Base-by-base conservation (phyloP, 129 eudicot species). In the Chrysanthemum seticuspe region DNA sequence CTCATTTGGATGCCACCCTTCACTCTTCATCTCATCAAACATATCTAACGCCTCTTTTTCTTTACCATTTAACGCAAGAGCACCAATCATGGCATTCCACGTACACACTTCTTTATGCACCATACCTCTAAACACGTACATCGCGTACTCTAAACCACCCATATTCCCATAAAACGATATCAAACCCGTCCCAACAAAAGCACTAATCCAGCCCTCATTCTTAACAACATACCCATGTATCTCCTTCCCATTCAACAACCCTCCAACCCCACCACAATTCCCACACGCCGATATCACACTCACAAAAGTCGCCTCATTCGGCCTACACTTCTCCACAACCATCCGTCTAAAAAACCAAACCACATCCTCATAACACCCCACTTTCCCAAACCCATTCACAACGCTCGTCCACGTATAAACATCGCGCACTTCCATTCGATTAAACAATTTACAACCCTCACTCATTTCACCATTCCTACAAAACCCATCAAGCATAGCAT, bases 401-500 rank as follows among this genome's bases (percentile, higher is more conserved):
- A 89, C 11, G 70, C 89, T 85, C 3, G 96, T 89, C 97, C 97
- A 92, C 5, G 94, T 83, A 80, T 68, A 82, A 27, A 87, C 85
- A 76, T 89, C 94, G 68, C 83, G 82, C 67, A 12, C 16, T 0
- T 72, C 79, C 91, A 87, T 87, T 2, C 62, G 10, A 2, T 71
- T 65, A 76, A 92, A 92, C 62, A 87, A 51, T 50, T 63, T 68
- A 76, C 85, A 34, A 36, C 85, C 93, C 47, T 78, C 70, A 14
- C 53, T 78, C 83, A 92, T 85, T 34, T 87, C 86, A 51, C 88
- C 87, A 73, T 84, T 82, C 74, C 78, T 87, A 47, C 81, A 83
- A 40, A 66, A 83, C 54, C 86, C 95, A 87, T 92, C 87, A 79
- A 92, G 86, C 96, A 92, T 83, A 11, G 95, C 95, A 50, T 92